phyloP scores from a whole-genome alignment of 1,139 yeast species.

The Nakaseomyces bracarensis region DNA sequence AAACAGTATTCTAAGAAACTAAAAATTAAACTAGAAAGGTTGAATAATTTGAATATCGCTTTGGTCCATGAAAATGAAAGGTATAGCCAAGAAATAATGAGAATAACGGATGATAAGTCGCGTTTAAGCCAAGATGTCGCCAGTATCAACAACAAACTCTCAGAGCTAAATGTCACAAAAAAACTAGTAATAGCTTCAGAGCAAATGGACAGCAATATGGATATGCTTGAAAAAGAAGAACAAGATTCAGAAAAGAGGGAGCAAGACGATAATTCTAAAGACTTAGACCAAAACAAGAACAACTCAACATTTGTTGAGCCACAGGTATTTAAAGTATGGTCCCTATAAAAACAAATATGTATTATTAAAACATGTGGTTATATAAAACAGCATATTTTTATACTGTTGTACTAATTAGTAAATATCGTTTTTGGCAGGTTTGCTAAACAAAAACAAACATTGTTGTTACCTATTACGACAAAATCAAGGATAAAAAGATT shows the following conservation, averaged over 20 bases:
- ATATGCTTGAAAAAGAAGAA: conserved; percentile 24
- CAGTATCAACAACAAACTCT: conserved; percentile 25
- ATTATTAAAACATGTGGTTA: too few relatives aligned
- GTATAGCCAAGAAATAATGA: conserved; percentile 26
- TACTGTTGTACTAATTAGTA: background rate
- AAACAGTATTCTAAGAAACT: conserved; percentile 24
- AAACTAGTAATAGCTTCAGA: conserved; percentile 27
- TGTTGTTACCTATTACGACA: background rate
- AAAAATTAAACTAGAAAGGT: conserved; percentile 24
- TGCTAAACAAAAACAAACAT: too few relatives aligned
- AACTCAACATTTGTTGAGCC: conserved; percentile 19
- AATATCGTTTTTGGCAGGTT: background rate
- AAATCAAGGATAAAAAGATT: too few relatives aligned
- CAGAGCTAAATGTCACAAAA: conserved; percentile 25
- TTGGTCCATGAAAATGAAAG: conserved; percentile 23
- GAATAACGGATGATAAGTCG: conserved; percentile 25
- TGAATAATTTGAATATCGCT: conserved; percentile 24
- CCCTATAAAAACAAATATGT: too few relatives aligned
- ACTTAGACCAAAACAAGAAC: conserved; percentile 14
- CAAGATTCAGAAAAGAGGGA: conserved; percentile 19
- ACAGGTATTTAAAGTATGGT: conserved; percentile 28
- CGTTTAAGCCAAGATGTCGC: conserved; percentile 28
- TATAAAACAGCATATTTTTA: too few relatives aligned
- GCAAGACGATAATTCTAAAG: conserved; percentile 20
- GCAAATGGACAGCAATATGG: conserved; percentile 27